Conservation (phyloP, 805 yeast species). For the Crinitomyces ghanaensis region DNA sequence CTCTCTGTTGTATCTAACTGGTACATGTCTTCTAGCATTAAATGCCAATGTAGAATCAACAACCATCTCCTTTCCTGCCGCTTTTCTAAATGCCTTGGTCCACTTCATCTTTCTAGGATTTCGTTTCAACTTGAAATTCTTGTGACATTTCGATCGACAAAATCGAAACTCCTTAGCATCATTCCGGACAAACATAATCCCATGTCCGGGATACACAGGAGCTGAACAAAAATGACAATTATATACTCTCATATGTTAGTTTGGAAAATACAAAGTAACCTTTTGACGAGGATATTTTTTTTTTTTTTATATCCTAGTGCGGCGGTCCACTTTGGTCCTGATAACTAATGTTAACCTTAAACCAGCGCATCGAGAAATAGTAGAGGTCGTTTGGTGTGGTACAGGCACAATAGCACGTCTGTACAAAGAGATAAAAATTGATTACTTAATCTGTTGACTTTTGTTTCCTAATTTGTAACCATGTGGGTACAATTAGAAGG, state of each 20-base stretch:
- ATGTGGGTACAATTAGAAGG: no score
- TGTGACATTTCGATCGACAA: slow-evolving; percentile 97
- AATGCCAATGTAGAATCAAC: slow-evolving; percentile 94
- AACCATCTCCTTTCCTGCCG: slow-evolving; percentile 97
- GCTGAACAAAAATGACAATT: slow-evolving; percentile 96
- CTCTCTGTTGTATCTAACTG: slow-evolving; percentile 95
- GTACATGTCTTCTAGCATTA: slow-evolving; percentile 95
- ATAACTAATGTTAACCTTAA: no score
- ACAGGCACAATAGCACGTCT: no score
- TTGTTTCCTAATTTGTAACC: no score
- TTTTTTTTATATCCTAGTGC: no score
- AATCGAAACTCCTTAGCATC: slow-evolving; percentile 96
- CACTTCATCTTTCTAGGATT: slow-evolving; percentile 96
- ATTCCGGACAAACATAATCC: slow-evolving; percentile 95
- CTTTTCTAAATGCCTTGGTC: slow-evolving; percentile 98
- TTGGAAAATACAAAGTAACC: no score
- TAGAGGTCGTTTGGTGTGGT: no score
- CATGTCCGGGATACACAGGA: slow-evolving; percentile 86
- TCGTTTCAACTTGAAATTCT: slow-evolving; percentile 93
- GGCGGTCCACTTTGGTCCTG: no score
- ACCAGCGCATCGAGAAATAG: no score
- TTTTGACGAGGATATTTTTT: no score
- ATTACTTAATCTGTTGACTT: no score
- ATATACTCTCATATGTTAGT: slow-evolving; percentile 26
- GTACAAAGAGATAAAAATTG: no score